A percentile compares a stretch with the other conserved stretches of the same genome.
phyloP scores from a whole-genome alignment of 108 stramenopile species.

The Skeletonema grethae region DNA sequence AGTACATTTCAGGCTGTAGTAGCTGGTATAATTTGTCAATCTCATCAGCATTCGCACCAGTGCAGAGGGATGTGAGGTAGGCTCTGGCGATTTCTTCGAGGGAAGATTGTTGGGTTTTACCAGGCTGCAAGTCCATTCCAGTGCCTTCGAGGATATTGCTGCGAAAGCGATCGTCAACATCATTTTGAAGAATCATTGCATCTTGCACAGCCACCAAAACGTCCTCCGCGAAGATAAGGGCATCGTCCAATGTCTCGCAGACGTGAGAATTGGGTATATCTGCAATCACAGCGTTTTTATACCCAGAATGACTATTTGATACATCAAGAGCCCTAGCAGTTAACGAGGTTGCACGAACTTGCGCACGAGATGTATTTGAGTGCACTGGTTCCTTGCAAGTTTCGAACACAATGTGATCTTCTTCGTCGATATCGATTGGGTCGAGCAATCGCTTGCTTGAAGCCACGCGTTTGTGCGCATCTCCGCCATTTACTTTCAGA shows the following conservation, averaged over 20 bases:
- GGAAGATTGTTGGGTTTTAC: not conserved
- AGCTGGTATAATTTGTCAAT: slow-evolving; percentile 28
- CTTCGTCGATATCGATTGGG: slow-evolving; percentile 1
- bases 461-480: not conserved
- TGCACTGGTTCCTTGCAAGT: not conserved
- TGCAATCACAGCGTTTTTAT: slow-evolving; percentile 10
- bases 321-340: slow-evolving; percentile 18
- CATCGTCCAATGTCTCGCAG: slow-evolving; percentile 58
- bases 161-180: slow-evolving; percentile 30
- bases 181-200: slow-evolving; percentile 41
- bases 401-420: not conserved
- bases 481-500: slow-evolving; percentile 26
- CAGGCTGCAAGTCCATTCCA: not conserved
- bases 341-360: slow-evolving; percentile 6
- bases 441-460: slow-evolving; percentile 16
- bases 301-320: not conserved
- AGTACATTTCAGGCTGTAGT: slow-evolving; percentile 53
- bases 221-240: slow-evolving; percentile 70
- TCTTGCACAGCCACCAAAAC: slow-evolving; percentile 55
- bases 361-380: not conserved
- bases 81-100: slow-evolving; percentile 22
- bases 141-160: slow-evolving; percentile 12
- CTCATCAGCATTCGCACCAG: slow-evolving; percentile 26
- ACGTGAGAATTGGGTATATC: slow-evolving; percentile 38
- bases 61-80: slow-evolving; percentile 47